Evolutionary conservation across 176 grass and related monocot genomes (phyloP), one percentile per base, ranked within the genome.

Genomic region (Elaeis guineensis): DNA sequence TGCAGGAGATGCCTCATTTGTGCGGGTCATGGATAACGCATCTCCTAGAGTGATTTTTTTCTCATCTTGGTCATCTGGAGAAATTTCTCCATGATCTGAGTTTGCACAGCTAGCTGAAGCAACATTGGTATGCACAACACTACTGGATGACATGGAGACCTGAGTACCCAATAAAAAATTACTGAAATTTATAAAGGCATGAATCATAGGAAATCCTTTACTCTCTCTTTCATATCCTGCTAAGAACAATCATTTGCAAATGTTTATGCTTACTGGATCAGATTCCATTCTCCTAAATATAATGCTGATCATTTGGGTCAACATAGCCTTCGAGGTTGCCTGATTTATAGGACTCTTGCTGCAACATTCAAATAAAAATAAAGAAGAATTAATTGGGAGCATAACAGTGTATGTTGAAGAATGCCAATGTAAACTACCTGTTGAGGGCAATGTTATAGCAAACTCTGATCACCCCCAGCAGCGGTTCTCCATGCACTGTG

Each of bases 401-500:
- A 65, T 51, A 49, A 77, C 48, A 75, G 19, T 49, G 78, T 74
- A 51, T 3, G 23, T 73, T 25, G 58, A 70, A 52, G 29, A 48
- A 24, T 9, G 62, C 54, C 30, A 75, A 68, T 30, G 74, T 50
- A 4, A 82, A 35, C n/a, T 72, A 98, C 94, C 94, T 98, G 78
- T 98, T 92, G 18, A 98, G 84, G 55, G 94, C 94, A 83, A 98
- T 98, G 67, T 98, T 92, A 88, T 98, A 98, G 74, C 94, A 98
- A 77, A 98, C 94, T 80, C 87, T 92, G 83, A 98, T 98, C 51
- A 98, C 94, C 66, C 73, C 94, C 74, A 98, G 79, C 79, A 98
- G 80, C 39, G 94, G 88, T 76, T 98, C 94, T 71, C 88, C 94
- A 44, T 98, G 94, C 51, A 98, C 94, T 98, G 82, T 66, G 80